Conservation (phyloP, 768 basidiomycete species). For the Dioszegia crocea region DNA sequence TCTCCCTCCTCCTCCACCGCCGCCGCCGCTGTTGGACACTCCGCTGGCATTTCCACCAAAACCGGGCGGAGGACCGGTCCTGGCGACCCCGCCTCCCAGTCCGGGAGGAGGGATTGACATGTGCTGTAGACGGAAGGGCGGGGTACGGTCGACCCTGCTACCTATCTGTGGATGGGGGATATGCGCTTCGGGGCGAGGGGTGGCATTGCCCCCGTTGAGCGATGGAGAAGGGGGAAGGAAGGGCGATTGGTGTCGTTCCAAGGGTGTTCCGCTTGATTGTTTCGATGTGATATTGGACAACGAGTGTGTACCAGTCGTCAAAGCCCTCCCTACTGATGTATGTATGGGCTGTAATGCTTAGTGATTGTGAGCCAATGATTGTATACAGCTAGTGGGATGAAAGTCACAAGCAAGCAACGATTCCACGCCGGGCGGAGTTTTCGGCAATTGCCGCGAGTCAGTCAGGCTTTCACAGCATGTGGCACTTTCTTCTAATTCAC, state of each 20-base stretch:
- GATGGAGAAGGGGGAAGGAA: neutral
- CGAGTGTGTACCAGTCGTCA: no score
- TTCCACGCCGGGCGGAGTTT: neutral
- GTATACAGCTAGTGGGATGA: no score
- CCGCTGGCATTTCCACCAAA: conserved; percentile 20
- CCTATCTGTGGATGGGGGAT: neutral
- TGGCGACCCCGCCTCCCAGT: conserved; percentile 39
- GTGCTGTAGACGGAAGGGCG: neutral
- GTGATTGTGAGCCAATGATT: no score
- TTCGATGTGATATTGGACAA: no score
- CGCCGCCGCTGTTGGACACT: conserved; percentile 4
- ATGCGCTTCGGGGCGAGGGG: neutral
- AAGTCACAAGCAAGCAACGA: no score
- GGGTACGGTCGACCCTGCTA: neutral
- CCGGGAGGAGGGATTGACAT: conserved; percentile 46
- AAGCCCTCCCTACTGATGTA: no score
- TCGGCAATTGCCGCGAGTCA: conserved; percentile 5
- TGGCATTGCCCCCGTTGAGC: conserved; percentile 9
- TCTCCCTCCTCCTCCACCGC: conserved; percentile 10
- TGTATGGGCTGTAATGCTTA: neutral
- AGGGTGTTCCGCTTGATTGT: neutral
- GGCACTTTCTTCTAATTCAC: neutral
- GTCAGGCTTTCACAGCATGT: neutral
- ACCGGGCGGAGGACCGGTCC: conserved; percentile 41
- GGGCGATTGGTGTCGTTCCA: neutral